These are phyloP conservation scores for sunflower (Helianthus annuus) DNA, from an alignment of 129 eudicot species.

Conservation along the genomic window HanXRQr2.0-SUNRISE NC_035434.2:80583677-80584176, in stretches of 20 bases:
- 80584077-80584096: too few species aligned
- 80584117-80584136: too few species aligned
- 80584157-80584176: too few species aligned
- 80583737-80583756: conserved; percentile 17
- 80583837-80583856: conserved; percentile 27
- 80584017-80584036: conserved; percentile 23
- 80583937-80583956: conserved; percentile 9
- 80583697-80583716: conserved; percentile 97
- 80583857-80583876: conserved; percentile 28
- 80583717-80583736: conserved; percentile 70
- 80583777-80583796: conserved; percentile 10
- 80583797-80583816: conserved; percentile 16
- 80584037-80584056: conserved; percentile 13
- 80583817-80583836: too few species aligned
- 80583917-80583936: conserved; percentile 25
- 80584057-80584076: too few species aligned
- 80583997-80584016: conserved; percentile 28
- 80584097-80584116: too few species aligned
- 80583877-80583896: conserved; percentile 25
- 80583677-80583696: conserved; percentile 97
- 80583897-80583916: conserved; percentile 32
- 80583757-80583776: conserved; percentile 19
- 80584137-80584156: too few species aligned
- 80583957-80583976: background rate
- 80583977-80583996: background rate